These are phyloP conservation scores for Leccinum pellstonianum DNA, from an alignment of 768 basidiomycete genomes.

Conservation along the genomic window DNA sequence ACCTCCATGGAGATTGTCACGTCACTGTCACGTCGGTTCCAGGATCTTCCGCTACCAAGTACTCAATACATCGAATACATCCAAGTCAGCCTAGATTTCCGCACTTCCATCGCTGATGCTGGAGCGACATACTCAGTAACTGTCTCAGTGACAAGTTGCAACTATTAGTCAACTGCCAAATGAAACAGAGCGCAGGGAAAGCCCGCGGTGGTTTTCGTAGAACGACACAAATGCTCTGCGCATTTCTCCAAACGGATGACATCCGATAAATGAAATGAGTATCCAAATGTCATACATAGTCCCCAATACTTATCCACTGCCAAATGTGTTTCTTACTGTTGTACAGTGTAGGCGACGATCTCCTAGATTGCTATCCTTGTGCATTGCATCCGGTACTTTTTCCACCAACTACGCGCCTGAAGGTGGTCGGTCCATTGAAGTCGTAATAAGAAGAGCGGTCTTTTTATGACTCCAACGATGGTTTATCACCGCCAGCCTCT, in stretches of 20 bases:
- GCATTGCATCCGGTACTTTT: not conserved
- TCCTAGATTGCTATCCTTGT: slow-evolving; percentile 4
- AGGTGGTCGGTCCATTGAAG: not conserved
- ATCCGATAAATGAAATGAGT: too few relatives aligned
- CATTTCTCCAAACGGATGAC: too few relatives aligned
- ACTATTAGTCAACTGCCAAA: not conserved
- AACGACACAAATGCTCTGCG: not conserved
- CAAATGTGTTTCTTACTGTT: not conserved
- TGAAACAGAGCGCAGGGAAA: not conserved
- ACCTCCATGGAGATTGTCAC: too few relatives aligned
- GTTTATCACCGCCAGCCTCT: not conserved
- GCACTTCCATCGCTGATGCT: not conserved
- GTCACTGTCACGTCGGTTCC: not conserved
- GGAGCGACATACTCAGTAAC: not conserved
- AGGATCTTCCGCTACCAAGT: not conserved
- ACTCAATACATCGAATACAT: not conserved
- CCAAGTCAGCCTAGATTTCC: not conserved
- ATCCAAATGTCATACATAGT: too few relatives aligned
- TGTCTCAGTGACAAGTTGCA: not conserved
- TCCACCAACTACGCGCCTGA: not conserved
- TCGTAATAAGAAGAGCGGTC: too few relatives aligned
- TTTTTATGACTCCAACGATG: not conserved
- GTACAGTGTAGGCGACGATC: not conserved
- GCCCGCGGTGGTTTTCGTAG: not conserved
- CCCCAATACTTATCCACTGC: too few relatives aligned